phyloP scores from a whole-genome alignment of 345 rosid genomes.

The Boechera retrofracta region DNA sequence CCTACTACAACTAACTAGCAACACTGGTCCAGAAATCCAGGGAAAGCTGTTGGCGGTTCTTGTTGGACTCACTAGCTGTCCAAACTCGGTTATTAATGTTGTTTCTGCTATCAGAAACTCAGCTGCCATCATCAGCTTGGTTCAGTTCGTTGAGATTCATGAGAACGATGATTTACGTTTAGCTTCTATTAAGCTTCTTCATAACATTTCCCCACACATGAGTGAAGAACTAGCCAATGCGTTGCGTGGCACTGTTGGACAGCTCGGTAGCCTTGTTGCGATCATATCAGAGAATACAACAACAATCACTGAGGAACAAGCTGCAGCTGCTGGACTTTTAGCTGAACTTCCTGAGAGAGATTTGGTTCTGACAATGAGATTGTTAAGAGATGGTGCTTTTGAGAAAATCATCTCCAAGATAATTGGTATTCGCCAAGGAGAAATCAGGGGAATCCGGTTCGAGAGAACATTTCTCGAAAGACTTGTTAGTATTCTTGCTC shows the following conservation, averaged over 20 bases:
- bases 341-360: slow-evolving; percentile 97
- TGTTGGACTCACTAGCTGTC: slow-evolving; percentile 84
- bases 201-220: slow-evolving; percentile 81
- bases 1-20: slow-evolving; percentile 85
- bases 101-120: slow-evolving; percentile 90
- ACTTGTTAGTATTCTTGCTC: slow-evolving; percentile 73
- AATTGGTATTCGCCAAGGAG: slow-evolving; percentile 69
- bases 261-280: slow-evolving; percentile 72
- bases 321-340: slow-evolving; percentile 86
- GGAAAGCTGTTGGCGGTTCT: slow-evolving; percentile 95
- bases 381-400: slow-evolving; percentile 82
- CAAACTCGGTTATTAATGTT: slow-evolving; percentile 65
- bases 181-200: slow-evolving; percentile 86
- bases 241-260: slow-evolving; percentile 80
- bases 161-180: slow-evolving; percentile 60
- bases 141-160: slow-evolving; percentile 88
- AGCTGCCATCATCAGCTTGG: slow-evolving; percentile 91
- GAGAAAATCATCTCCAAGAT: slow-evolving; percentile 62
- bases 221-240: slow-evolving; percentile 83
- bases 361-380: slow-evolving; percentile 81
- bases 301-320: slow-evolving; percentile 82
- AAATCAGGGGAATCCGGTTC: slow-evolving; percentile 70
- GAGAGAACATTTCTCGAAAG: slow-evolving; percentile 82
- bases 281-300: slow-evolving; percentile 67
- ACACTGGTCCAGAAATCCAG: slow-evolving; percentile 95